A percentile compares a stretch with the other conserved stretches of the same genome.
phyloP scores from a whole-genome alignment of 148 eudicot genomes.

The Beta vulgaris region DNA sequence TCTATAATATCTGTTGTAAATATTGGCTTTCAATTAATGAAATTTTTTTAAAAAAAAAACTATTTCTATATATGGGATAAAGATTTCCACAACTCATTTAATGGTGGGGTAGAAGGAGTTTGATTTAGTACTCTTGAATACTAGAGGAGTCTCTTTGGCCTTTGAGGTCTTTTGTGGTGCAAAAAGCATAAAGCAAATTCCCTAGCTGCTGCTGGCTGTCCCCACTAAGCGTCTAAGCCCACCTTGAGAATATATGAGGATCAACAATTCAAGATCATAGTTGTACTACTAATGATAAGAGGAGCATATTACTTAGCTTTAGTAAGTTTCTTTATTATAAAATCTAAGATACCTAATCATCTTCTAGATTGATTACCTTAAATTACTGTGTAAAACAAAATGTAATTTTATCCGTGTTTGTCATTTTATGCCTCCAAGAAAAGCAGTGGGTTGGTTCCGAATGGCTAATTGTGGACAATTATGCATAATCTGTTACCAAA shows the following conservation, averaged over 20 bases:
- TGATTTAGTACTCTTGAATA: slow-evolving; percentile 25
- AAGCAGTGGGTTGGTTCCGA: too few species aligned
- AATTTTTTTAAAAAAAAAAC: too few species aligned
- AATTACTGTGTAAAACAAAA: too few species aligned
- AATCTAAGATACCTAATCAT: not conserved
- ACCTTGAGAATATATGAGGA: slow-evolving; percentile 12
- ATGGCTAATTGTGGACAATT: too few species aligned
- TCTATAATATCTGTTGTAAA: too few species aligned
- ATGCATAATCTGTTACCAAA: too few species aligned
- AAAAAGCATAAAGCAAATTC: slow-evolving; percentile 21
- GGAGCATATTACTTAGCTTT: not conserved
- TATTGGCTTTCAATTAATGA: too few species aligned
- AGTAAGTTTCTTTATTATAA: not conserved
- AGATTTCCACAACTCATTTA: too few species aligned
- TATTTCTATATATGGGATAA: too few species aligned
- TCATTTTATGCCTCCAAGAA: too few species aligned
- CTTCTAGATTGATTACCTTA: not conserved
- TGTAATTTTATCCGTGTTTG: too few species aligned
- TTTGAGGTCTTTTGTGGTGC: slow-evolving; percentile 19
- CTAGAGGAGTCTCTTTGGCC: not conserved
- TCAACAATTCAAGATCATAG: not conserved
- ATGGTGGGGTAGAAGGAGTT: slow-evolving; percentile 18
- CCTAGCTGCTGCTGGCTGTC: slow-evolving; percentile 1
- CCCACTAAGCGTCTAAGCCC: too few species aligned
- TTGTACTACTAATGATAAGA: slow-evolving; percentile 4